Conservation (phyloP, 1,139 yeast genomes). For the Spathaspora sp. region DNA sequence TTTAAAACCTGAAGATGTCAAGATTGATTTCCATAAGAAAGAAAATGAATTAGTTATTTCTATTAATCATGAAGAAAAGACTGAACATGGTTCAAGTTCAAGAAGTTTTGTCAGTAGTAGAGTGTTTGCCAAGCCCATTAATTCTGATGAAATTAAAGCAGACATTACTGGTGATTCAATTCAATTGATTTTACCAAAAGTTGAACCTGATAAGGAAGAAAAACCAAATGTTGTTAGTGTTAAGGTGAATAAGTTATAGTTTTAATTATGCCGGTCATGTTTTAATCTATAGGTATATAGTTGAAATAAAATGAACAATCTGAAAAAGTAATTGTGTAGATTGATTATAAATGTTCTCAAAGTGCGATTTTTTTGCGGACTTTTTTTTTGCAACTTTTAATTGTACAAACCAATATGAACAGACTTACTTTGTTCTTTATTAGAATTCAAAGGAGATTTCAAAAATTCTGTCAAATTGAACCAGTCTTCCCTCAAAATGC, state of each 20-base stretch:
- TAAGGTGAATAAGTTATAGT: conserved; percentile 11
- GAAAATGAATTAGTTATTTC: conserved; percentile 25
- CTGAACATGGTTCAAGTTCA: conserved; percentile 15
- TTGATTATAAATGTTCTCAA: neutral
- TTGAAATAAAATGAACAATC: neutral
- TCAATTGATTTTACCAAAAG: conserved; percentile 25
- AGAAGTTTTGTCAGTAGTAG: conserved; percentile 21
- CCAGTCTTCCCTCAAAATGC: too few species aligned
- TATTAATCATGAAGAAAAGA: conserved; percentile 17
- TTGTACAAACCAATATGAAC: neutral
- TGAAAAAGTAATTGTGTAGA: neutral
- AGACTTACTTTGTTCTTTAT: neutral
- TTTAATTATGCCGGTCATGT: neutral
- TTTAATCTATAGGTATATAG: conserved; percentile 1
- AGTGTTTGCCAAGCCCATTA: conserved; percentile 25
- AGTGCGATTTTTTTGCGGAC: neutral
- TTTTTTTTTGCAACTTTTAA: conserved; percentile 2
- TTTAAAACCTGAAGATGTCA: conserved; percentile 22
- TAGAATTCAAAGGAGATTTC: neutral
- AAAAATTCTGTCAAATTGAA: neutral
- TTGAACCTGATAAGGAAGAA: conserved; percentile 17
- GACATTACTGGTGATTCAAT: conserved; percentile 20
- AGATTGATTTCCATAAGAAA: conserved; percentile 23
- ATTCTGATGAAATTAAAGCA: conserved; percentile 22
- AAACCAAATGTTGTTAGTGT: conserved; percentile 17